Evolutionary conservation across 176 grass and related monocot species (phyloP).

Genomic region (Olyra latifolia): DNA sequence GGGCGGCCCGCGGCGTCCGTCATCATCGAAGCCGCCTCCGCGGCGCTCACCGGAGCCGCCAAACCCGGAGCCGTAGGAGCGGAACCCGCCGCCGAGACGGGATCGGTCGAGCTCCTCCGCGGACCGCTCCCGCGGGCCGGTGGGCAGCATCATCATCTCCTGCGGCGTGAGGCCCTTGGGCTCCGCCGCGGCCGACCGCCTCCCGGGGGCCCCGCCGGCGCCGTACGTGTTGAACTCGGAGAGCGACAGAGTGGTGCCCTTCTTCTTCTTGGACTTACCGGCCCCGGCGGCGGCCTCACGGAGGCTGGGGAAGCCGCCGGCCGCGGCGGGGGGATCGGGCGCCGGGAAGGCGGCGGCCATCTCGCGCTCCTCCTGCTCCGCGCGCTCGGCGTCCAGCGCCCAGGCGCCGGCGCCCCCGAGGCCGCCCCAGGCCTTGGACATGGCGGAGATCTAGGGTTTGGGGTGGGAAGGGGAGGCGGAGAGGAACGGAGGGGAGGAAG

Average conservation of each 20-base stretch:
- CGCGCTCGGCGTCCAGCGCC: constrained; percentile 88
- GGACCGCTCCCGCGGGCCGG: constrained; percentile 60
- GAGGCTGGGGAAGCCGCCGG: constrained; percentile 61
- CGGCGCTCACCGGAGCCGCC: constrained; percentile 34
- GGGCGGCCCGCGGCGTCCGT: constrained; percentile 36
- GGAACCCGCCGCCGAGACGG: constrained; percentile 61
- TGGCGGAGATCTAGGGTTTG: constrained; percentile 46
- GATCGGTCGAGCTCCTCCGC: constrained; percentile 61
- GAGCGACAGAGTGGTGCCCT: constrained; percentile 48
- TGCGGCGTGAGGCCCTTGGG: constrained; percentile 47
- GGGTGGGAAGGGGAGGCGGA: not conserved
- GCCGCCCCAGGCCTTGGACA: constrained; percentile 71
- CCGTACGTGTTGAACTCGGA: constrained; percentile 55
- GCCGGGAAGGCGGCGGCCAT: not conserved
- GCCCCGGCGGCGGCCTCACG: constrained; percentile 44
- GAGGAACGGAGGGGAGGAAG: not conserved
- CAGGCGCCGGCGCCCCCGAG: constrained; percentile 74
- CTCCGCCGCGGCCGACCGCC: not conserved
- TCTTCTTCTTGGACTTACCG: constrained; percentile 73
- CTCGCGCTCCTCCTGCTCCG: constrained; percentile 71
- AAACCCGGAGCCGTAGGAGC: constrained; percentile 42
- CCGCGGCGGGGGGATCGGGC: not conserved
- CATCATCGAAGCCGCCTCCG: constrained; percentile 59
- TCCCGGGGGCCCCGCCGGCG: constrained; percentile 6
- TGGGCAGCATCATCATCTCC: constrained; percentile 66